Conservation (phyloP, 768 basidiomycete genomes). For the Lyophyllum shimeji region DNA sequence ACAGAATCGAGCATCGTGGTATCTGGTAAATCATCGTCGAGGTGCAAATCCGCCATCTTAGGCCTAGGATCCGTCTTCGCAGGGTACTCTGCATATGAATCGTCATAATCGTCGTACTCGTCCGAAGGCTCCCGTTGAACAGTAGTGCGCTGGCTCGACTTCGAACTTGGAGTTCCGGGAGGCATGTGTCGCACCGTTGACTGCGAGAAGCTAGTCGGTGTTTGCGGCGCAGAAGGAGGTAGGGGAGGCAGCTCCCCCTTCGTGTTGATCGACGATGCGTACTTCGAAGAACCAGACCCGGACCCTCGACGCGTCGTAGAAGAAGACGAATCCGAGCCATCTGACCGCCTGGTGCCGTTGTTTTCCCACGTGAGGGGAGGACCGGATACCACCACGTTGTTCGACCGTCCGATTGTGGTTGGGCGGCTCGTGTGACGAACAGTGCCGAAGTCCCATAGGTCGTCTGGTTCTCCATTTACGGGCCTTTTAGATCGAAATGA, state of each 20-base stretch:
- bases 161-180: constrained; percentile 26
- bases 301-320: constrained; percentile 26
- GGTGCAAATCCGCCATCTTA: constrained; percentile 42
- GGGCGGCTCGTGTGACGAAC: constrained; percentile 70
- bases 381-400: constrained; percentile 58
- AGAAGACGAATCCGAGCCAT: constrained; percentile 33
- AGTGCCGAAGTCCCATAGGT: constrained; percentile 98
- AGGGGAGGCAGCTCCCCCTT: constrained; percentile 67
- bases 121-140: constrained; percentile 53
- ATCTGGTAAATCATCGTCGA: constrained; percentile 67
- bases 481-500: constrained; percentile 36
- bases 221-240: constrained; percentile 37
- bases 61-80: constrained; percentile 46
- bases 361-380: constrained; percentile 82
- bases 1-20: constrained; percentile 96
- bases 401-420: constrained; percentile 69
- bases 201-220: constrained; percentile 49
- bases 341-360: constrained; percentile 51
- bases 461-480: constrained; percentile 63
- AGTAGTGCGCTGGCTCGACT: constrained; percentile 26
- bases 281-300: constrained; percentile 32
- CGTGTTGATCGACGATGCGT: constrained; percentile 44
- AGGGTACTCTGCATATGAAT: constrained; percentile 53
- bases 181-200: constrained; percentile 69
- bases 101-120: constrained; percentile 66